phyloP scores from a whole-genome alignment of 2,329 filamentous ascomycete species.

The Mycosphaerella sp. region DNA sequence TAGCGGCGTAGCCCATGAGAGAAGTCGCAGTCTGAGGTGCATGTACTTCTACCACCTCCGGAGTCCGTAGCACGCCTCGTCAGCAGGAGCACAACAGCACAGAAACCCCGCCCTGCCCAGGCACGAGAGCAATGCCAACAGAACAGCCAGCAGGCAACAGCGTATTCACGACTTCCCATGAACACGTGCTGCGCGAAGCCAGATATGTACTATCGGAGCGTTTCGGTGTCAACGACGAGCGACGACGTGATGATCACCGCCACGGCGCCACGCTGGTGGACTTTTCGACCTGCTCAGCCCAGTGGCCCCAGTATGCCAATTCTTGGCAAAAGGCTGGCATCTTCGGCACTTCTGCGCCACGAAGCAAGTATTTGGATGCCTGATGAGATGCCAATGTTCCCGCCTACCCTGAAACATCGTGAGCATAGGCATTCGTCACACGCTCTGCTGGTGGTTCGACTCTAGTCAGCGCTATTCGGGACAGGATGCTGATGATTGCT shows the following conservation, averaged over 20 bases:
- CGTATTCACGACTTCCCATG: neutral
- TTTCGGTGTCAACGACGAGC: neutral
- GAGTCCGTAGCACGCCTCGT: no score
- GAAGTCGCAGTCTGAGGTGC: no score
- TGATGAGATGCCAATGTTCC: neutral
- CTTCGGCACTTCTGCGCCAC: neutral
- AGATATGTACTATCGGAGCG: neutral
- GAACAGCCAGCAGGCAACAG: neutral
- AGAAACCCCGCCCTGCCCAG: no score
- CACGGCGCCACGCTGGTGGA: no score
- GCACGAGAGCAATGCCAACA: neutral
- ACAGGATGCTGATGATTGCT: neutral
- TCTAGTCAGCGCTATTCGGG: neutral
- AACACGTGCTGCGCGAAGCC: neutral
- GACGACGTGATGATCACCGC: neutral
- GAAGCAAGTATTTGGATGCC: neutral
- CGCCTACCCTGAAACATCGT: conserved; percentile 1
- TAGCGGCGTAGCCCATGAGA: no score
- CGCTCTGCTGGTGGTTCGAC: neutral
- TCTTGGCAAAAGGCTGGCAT: neutral
- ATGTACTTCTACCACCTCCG: no score
- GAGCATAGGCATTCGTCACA: conserved; percentile 4
- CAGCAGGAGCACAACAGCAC: no score
- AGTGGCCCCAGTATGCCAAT: neutral
- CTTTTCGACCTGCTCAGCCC: neutral